Evolutionary conservation across 805 yeast genomes (phyloP).

Genomic region (Wickerhamiella sergipiensis): DNA sequence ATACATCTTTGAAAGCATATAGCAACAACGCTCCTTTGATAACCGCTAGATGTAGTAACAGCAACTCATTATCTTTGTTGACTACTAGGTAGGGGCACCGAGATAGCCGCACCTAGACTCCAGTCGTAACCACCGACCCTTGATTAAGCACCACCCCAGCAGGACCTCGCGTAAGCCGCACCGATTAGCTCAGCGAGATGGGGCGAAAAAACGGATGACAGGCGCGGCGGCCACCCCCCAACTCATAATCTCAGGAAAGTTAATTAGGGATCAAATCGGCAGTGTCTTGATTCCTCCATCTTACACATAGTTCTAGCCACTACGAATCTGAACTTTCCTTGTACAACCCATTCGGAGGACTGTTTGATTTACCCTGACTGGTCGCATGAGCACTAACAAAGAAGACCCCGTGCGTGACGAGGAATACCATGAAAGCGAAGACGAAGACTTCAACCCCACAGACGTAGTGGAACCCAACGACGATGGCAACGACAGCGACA

Average conservation of each 20-base stretch:
- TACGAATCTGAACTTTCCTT: background rate
- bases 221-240: background rate
- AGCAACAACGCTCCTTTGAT: too few relatives aligned
- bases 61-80: too few relatives aligned
- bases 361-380: background rate
- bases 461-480: conserved; percentile 14
- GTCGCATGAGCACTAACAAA: background rate
- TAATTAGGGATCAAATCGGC: background rate
- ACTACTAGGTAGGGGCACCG: too few relatives aligned
- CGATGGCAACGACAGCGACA: conserved; percentile 26
- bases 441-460: conserved; percentile 41
- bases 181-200: too few relatives aligned
- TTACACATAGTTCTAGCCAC: background rate
- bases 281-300: background rate
- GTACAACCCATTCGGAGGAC: background rate
- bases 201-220: background rate
- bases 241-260: background rate
- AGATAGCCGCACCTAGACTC: too few relatives aligned
- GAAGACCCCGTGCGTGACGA: conserved; percentile 22
- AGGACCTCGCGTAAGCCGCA: too few relatives aligned
- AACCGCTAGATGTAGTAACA: too few relatives aligned
- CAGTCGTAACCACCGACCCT: too few relatives aligned
- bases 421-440: conserved; percentile 42
- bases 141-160: too few relatives aligned
- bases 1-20: too few relatives aligned